Evolutionary conservation across 352 stramenopile genomes (phyloP).

Genomic region (Phytophthora palmivora): DNA sequence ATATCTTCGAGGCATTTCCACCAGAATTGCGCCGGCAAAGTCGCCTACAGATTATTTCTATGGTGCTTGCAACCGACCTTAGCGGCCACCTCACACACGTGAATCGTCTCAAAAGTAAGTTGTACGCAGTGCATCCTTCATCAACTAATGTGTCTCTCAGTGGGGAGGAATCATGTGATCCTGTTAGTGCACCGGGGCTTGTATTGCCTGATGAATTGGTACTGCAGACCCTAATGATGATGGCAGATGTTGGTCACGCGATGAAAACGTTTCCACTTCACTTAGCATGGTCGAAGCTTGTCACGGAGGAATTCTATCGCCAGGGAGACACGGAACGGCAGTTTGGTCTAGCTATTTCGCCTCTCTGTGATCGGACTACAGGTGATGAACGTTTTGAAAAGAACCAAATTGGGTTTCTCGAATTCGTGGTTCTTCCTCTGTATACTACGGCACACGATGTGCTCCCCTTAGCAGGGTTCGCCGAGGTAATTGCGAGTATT

Average conservation of each 20-base stretch:
- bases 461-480: conserved; percentile 52
- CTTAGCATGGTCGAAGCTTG: conserved; percentile 63
- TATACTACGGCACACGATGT: conserved; percentile 60
- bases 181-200: background rate
- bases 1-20: conserved; percentile 72
- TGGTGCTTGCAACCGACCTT: conserved; percentile 86
- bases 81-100: conserved; percentile 80
- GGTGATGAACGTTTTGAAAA: no score
- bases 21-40: conserved; percentile 58
- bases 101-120: conserved; percentile 79
- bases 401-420: conserved; percentile 80
- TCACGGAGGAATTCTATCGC: no score
- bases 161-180: conserved; percentile 13
- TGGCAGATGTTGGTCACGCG: conserved; percentile 73
- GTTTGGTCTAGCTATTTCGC: no score
- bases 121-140: conserved; percentile 50
- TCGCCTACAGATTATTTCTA: conserved; percentile 78
- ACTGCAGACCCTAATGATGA: conserved; percentile 79
- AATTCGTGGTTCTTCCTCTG: conserved; percentile 77
- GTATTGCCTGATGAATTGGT: conserved; percentile 56
- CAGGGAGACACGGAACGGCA: no score
- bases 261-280: conserved; percentile 71
- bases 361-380: no score
- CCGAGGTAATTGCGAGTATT: conserved; percentile 55
- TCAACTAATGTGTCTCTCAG: conserved; percentile 37